Conservation (phyloP, 441 rosid genomes). For the Adansonia rubrostipa region DNA sequence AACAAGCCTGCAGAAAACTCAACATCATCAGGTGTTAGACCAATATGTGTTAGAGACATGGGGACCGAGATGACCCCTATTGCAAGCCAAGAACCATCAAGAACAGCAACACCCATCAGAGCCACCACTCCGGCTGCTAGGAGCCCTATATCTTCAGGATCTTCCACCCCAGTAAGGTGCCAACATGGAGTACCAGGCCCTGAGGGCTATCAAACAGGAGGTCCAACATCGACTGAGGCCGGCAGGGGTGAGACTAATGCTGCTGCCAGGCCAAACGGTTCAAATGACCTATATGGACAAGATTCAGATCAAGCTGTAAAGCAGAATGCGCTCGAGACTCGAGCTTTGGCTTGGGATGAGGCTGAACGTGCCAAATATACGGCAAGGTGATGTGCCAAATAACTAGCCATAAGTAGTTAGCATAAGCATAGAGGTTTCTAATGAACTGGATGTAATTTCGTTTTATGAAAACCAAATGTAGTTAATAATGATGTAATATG, state of each 20-base stretch:
- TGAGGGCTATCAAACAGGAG: conserved; percentile 35
- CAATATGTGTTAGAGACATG: conserved; percentile 88
- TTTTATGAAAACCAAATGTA: too few species aligned
- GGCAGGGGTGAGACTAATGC: conserved; percentile 33
- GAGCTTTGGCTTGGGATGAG: conserved; percentile 92
- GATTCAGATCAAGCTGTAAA: conserved; percentile 42
- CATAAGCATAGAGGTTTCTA: background rate
- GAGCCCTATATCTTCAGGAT: conserved; percentile 81
- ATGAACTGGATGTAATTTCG: too few species aligned
- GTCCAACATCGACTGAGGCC: conserved; percentile 21
- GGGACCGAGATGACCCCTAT: conserved; percentile 98
- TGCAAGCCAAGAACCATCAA: conserved; percentile 92
- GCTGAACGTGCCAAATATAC: conserved; percentile 87
- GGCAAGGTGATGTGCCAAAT: conserved; percentile 64
- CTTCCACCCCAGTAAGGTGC: conserved; percentile 64
- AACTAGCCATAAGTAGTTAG: background rate
- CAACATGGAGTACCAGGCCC: conserved; percentile 37
- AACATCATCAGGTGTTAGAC: conserved; percentile 49
- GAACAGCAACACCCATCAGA: conserved; percentile 83
- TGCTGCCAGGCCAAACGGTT: conserved; percentile 25
- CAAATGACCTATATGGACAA: conserved; percentile 21
- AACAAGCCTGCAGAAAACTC: conserved; percentile 49
- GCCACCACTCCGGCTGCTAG: conserved; percentile 72
- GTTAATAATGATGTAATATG: too few species aligned
- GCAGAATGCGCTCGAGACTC: conserved; percentile 61